Base-by-base conservation (phyloP, 2,329 filamentous ascomycete species). In the Microcyclosporella mali region DNA sequence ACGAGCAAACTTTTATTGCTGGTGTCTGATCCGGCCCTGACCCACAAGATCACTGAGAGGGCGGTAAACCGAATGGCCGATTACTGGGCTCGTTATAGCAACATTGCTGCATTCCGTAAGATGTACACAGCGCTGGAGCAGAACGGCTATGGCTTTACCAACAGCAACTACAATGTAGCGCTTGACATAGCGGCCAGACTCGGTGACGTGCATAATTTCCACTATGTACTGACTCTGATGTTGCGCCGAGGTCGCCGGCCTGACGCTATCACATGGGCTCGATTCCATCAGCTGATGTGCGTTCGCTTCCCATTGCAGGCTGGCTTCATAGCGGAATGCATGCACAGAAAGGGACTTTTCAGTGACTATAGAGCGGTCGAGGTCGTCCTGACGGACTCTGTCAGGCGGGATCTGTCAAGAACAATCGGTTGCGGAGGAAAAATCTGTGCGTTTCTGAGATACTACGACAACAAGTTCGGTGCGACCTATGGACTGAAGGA, bases 181-280 rank as follows among this genome's bases (percentile, higher is more conserved):
- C 43, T 64, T n/a, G 37, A 37, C 9, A 46, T 40, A 3, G 50
- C 58, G 4, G 52, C 56, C 8, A 40, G 46, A 30, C 32, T 30
- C 2, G 49, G 51, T 3, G 56, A 62, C 31, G 28, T 59, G 7
- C 50, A 55, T 19, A 59, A 56, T 32, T 63, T 60, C 37, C 45
- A 50, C 14, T 55, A 54, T 21, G 12, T 50, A 6, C 38, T 60
- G 9, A 43, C 42, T 6, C 30, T 46, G n/a, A 61, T 64, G 58
- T 41, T 51, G 4, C 39, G 47, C 4, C 44, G 49, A 2, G 29
- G 37, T 6, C 10, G 56, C 4, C 32, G 16, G 2, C 53, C 59
- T 1, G 48, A 44, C 4, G 34, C 44, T 16, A 44, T 40, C 7
- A 58, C 54, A 2, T 64, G 60, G 60, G 32, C 43, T 0, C 36